Conservation (phyloP, 2,329 filamentous ascomycete species). For the Penicillium sp. region DNA sequence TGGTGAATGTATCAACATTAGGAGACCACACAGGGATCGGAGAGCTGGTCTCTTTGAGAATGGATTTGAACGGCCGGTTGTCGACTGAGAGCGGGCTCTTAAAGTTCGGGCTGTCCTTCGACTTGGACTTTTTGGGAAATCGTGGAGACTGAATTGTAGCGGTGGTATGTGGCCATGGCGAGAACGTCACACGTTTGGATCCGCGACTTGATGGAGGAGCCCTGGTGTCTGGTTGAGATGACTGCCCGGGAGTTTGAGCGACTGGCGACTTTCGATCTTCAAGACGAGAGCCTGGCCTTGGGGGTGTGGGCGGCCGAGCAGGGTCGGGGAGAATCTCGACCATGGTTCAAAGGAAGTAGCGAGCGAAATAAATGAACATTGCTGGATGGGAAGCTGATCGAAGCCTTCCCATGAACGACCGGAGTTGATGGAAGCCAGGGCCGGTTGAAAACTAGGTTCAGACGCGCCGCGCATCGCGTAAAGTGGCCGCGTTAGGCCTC, state of each 20-base stretch:
- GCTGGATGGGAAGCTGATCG: slow-evolving; percentile 16
- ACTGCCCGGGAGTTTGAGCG: slow-evolving; percentile 42
- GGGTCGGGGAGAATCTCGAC: slow-evolving; percentile 48
- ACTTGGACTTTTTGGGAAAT: slow-evolving; percentile 23
- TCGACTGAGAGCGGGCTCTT: slow-evolving; percentile 50
- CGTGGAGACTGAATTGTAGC: slow-evolving; percentile 47
- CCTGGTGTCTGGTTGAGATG: slow-evolving; percentile 41
- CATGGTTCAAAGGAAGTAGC: slow-evolving; percentile 34
- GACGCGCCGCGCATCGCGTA: slow-evolving; percentile 31
- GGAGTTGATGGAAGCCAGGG: slow-evolving; percentile 7
- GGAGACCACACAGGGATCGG: slow-evolving; percentile 42
- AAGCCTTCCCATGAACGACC: slow-evolving; percentile 4
- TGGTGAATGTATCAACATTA: slow-evolving; percentile 47
- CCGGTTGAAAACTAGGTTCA: slow-evolving; percentile 18
- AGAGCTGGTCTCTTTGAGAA: slow-evolving; percentile 68
- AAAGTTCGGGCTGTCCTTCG: slow-evolving; percentile 11
- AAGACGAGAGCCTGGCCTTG: slow-evolving; percentile 40
- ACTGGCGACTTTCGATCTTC: slow-evolving; percentile 39
- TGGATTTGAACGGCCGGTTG: slow-evolving; percentile 64
- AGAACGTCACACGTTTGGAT: slow-evolving; percentile 62
- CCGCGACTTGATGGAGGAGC: slow-evolving; percentile 36
- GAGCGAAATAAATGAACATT: slow-evolving; percentile 26
- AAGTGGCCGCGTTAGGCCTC: slow-evolving; percentile 32
- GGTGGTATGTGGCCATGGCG: slow-evolving; percentile 51
- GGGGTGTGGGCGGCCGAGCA: slow-evolving; percentile 56